Base-by-base conservation (phyloP, 192 early-diverging fungal genomes). In the Backusella parvicylindrica region DNA sequence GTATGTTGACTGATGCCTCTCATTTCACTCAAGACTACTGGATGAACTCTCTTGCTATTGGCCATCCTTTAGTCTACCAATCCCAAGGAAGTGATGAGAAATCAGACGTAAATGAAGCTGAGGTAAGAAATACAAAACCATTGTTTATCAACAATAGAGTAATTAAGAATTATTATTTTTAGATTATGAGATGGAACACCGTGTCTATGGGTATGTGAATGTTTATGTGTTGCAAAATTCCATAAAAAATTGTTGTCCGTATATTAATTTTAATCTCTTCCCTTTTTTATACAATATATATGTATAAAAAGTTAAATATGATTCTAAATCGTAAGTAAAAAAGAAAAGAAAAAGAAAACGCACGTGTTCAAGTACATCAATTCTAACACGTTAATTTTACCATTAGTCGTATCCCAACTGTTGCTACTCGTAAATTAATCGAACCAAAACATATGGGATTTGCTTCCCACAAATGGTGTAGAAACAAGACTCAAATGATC, bases 1-100 rank as follows among this genome's bases (percentile, higher is more conserved):
- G 74, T 33, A 75, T 75, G 64, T 23, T 26, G 12, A 75, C 41
- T 36, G 74, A 75, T 33, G 74, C 49, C 13, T 43, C 74, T 8
- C 49, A 53, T 32, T 68, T 75, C 32, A 68, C 74, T 12, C 65
- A 75, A 53, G 74, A 75, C 13, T 75, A 75, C 35, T 75, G 64
- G 66, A 35, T 68, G 65, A 75, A 67, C 21, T 67, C 74, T 49
- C 64, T 75, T 68, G 74, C 74, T 40, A 75, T 75, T 40, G 74
- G 74, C 0, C 66, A 75, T 53, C 74, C 74, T 66, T 53, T 75
- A 8, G 74, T 75, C 8, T 64, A 47, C 3, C 64, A 75, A 8
- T 67, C 65, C 9, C 26, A 37, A 38, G 74, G 65, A 36, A 16
- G 50, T 30, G 32, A 64, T 15, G 60, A 40, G 11, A 49, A 21